Evolutionary conservation across 2,329 filamentous ascomycete species (phyloP), one percentile per base, ranked within the genome.

Genomic region (Chaetomium sp.): DNA sequence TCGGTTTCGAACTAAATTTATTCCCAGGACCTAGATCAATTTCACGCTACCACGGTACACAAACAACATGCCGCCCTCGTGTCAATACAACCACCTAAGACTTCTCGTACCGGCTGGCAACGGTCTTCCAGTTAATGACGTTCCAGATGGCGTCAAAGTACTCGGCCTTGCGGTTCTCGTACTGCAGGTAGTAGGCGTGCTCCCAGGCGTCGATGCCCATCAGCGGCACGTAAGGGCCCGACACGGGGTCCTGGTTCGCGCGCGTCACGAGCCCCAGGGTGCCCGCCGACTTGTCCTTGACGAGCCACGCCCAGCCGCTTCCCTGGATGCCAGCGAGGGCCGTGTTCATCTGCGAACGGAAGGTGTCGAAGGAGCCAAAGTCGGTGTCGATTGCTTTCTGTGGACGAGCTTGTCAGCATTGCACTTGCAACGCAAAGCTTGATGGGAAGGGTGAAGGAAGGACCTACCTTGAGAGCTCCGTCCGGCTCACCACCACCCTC

Each of bases 61-160:
- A 47, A 25, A 25, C 10, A 29, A 12, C n/a, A 47, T 10, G 25
- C 2, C 21, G 16, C 35, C n/a, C 21, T 16, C 9, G 0, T 33
- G 2, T 27, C 27, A 3, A 23, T 27, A 13, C 2, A 21, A 6
- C 25, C 6, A n/a, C 19, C 45, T 16, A 54, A 72, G 82, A 78
- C 68, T 82, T 80, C 71, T 81, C 80, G 75, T 92, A 92, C 70
- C 92, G 87, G 83, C 89, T 87, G 77, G 91, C 88, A 53, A 92
- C 93, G 35, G 90, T 87, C 86, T 93, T 92, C 93, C 93, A 97
- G 87, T 97, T 97, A 78, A 97, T 83, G 57, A 97, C 93, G 72
- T 96, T 91, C 93, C 93, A 97, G 77, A 97, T 90, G 65, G 92
- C 92, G 73, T 86, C 86, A 80, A 97, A 97, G 84, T 97, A 97